Evolutionary conservation across 768 basidiomycete genomes (phyloP).

Genomic region (Rhizopogon vesiculosus): DNA sequence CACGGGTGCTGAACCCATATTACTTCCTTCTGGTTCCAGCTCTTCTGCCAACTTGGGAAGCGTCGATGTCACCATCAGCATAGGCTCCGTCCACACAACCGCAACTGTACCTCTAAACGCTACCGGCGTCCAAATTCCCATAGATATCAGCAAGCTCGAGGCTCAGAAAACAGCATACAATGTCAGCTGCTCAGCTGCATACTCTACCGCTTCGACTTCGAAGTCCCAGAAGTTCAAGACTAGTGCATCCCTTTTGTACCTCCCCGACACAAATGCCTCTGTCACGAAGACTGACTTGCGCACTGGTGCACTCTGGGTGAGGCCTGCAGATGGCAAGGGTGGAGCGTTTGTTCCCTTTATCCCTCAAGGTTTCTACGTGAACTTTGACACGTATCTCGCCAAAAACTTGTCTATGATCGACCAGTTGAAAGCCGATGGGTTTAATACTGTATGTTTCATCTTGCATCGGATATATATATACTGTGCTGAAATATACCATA

Average conservation of each 20-base stretch:
- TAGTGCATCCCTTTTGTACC: constrained; percentile 32
- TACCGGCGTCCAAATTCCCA: constrained; percentile 28
- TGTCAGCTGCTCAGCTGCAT: constrained; percentile 32
- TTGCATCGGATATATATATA: background rate
- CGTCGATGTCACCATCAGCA: constrained; percentile 25
- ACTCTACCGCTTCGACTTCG: constrained; percentile 8
- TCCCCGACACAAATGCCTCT: constrained; percentile 31
- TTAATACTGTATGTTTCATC: constrained; percentile 15
- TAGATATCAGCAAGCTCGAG: constrained; percentile 26
- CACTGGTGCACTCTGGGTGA: constrained; percentile 39
- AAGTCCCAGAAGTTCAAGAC: constrained; percentile 24
- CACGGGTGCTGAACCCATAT: constrained; percentile 29
- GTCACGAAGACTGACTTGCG: constrained; percentile 46
- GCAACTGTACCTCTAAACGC: constrained; percentile 34
- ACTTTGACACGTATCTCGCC: constrained; percentile 50
- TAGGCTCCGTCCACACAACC: constrained; percentile 17
- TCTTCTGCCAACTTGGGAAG: constrained; percentile 6
- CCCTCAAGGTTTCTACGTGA: constrained; percentile 73
- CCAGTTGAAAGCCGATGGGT: constrained; percentile 57
- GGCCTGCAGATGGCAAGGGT: constrained; percentile 23
- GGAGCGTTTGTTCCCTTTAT: constrained; percentile 37
- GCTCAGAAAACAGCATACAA: constrained; percentile 25
- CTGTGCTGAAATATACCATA: constrained; percentile 25
- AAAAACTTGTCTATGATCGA: constrained; percentile 48
- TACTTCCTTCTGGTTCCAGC: constrained; percentile 5